Evolutionary conservation across 352 stramenopile species (phyloP), one percentile per base, ranked within the genome.

Genomic region (Halophytophthora polymorphica): DNA sequence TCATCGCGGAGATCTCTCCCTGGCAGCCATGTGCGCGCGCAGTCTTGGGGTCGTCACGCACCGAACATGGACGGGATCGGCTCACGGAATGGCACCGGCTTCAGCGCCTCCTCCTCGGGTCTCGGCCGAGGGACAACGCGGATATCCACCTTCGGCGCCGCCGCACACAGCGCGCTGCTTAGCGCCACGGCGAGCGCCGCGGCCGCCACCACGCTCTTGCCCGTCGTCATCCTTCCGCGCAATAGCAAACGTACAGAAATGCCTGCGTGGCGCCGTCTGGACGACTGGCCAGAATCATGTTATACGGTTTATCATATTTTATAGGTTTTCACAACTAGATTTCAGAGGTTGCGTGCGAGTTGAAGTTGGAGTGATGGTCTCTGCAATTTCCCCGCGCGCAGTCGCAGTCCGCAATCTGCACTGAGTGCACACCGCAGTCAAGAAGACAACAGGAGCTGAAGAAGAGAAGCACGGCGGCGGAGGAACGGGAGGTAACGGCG

Each of bases 101-200:
- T 56, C 15, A 47, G 22, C 13, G 35, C 34, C 34, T 60, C 40
- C 23, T 45, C 17, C 47, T 59, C 55, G 1, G 50, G 38, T 0
- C 48, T 50, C 14, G 71, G 62, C 1, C 77, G 75, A 41, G 65
- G 40, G 15, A 88, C 67, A 22, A 91, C 55, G 6, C 65, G 68
- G 44, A 91, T 91, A n/a, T 71, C 58, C n/a, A 87, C 66, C 44
- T 71, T 86, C 18, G 70, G 75, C 2, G 66, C 66, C 15, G 64
- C 80, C 0, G 45, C 39, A 37, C 73, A 81, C 19, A 69, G 21
- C n/a, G 53, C 33, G 41, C 53, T 52, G 10, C 42, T 48, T 1
- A 77, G 42, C 40, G 58, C 54, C 18, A 74, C n/a, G 19, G 45
- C 50, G 36, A 49, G 52, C 41, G 53, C 29, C 29, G 31, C 53